Percentiles rank a stretch among this genome's conserved stretches.
Conservation (phyloP, 768 basidiomycete species). For the Stropharia rugosoannulata region DNA sequence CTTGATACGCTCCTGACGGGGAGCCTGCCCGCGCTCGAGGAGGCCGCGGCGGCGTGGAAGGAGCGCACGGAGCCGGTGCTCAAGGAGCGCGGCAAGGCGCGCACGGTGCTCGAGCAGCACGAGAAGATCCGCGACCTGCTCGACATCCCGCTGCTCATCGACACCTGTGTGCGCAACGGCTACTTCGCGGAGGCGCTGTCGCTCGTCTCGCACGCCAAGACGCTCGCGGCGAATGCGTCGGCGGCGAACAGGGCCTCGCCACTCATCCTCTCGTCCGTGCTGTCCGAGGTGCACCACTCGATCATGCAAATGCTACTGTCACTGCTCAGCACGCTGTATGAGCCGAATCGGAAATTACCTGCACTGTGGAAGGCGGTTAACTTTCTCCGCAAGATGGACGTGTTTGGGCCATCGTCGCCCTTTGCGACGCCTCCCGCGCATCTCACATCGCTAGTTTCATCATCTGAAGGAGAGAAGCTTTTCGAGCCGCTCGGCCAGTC, state of each 20-base stretch:
- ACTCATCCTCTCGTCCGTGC: constrained; percentile 58
- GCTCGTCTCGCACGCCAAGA: constrained; percentile 68
- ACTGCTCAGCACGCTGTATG: constrained; percentile 75
- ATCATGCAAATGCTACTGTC: constrained; percentile 74
- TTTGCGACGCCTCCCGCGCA: constrained; percentile 21
- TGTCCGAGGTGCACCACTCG: constrained; percentile 66
- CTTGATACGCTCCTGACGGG: constrained; percentile 64
- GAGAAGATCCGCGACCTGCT: constrained; percentile 91
- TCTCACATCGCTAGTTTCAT: constrained; percentile 11
- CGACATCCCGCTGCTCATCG: constrained; percentile 87
- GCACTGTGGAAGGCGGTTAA: constrained; percentile 87
- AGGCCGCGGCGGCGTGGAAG: constrained; percentile 69
- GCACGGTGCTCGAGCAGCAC: constrained; percentile 89
- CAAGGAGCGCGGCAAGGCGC: constrained; percentile 69
- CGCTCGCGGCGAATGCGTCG: constrained; percentile 42
- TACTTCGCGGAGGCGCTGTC: constrained; percentile 92
- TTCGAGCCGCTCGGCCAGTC: constrained; percentile 26
- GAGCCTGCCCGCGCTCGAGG: constrained; percentile 77
- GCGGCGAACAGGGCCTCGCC: constrained; percentile 37
- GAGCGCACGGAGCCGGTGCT: constrained; percentile 74
- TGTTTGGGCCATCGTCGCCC: constrained; percentile 39
- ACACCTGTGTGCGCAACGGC: constrained; percentile 91
- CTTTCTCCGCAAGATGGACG: constrained; percentile 83
- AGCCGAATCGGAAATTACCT: constrained; percentile 82
- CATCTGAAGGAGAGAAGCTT: constrained; percentile 18